phyloP scores from a whole-genome alignment of 768 basidiomycete genomes.

The Saitozyma podzolica region DNA sequence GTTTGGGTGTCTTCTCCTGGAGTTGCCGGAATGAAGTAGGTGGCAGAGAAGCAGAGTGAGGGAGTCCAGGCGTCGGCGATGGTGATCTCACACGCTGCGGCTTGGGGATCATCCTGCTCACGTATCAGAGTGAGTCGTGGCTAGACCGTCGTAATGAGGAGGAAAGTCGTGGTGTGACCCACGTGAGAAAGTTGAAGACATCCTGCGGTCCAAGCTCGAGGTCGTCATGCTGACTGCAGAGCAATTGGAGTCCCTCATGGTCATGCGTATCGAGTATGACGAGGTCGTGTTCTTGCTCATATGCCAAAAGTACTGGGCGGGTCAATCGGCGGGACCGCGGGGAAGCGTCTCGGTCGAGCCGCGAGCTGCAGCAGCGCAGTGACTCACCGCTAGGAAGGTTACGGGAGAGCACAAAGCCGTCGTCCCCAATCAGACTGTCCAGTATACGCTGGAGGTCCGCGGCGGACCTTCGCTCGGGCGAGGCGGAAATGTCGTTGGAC shows the following conservation, averaged over 20 bases:
- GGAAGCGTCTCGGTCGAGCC: too few relatives aligned
- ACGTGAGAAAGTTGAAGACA: slow-evolving; percentile 39
- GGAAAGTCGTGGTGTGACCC: slow-evolving; percentile 6
- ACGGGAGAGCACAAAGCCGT: slow-evolving; percentile 28
- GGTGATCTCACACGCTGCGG: slow-evolving; percentile 9
- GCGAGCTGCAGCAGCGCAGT: too few relatives aligned
- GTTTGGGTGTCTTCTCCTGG: slow-evolving; percentile 22
- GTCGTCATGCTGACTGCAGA: slow-evolving; percentile 28
- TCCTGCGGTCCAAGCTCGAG: slow-evolving; percentile 29
- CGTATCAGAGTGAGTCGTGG: neutral
- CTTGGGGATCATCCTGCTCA: slow-evolving; percentile 25
- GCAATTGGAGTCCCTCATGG: slow-evolving; percentile 19
- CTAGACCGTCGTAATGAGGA: neutral
- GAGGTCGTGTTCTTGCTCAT: slow-evolving; percentile 31
- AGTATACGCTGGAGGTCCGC: slow-evolving; percentile 42
- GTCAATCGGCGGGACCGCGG: too few relatives aligned
- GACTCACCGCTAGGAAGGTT: slow-evolving; percentile 37
- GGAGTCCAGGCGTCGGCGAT: slow-evolving; percentile 24
- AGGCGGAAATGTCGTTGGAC: neutral
- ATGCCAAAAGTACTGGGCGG: slow-evolving; percentile 21
- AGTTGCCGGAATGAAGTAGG: slow-evolving; percentile 26
- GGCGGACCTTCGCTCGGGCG: slow-evolving; percentile 32
- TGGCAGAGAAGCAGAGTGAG: slow-evolving; percentile 34
- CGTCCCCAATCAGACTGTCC: slow-evolving; percentile 38
- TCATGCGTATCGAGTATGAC: slow-evolving; percentile 34